These are phyloP conservation scores for Ophiostoma triangulosporum DNA, from an alignment of 2,329 filamentous ascomycete genomes.

Conservation along the genomic window DNA sequence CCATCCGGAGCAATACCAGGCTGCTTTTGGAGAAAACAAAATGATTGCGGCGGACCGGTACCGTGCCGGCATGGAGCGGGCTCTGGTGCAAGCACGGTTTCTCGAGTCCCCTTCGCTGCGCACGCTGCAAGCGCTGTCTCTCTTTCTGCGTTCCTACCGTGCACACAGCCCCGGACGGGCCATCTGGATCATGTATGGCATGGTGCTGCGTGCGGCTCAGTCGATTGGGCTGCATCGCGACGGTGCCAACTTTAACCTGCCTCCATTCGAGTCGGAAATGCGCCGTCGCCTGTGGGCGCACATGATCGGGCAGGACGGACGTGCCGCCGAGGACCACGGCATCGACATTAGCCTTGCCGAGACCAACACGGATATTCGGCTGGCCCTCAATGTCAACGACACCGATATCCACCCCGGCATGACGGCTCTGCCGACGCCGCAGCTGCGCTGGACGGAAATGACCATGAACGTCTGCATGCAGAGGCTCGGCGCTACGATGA, in stretches of 20 bases:
- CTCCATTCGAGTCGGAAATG: slow-evolving; percentile 21
- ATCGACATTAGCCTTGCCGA: slow-evolving; percentile 21
- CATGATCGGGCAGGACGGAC: slow-evolving; percentile 10
- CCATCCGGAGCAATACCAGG: slow-evolving; percentile 10
- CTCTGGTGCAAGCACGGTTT: slow-evolving; percentile 13
- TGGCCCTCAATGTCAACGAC: slow-evolving; percentile 41
- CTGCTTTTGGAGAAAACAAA: slow-evolving; percentile 13
- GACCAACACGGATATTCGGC: slow-evolving; percentile 28
- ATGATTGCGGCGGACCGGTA: slow-evolving; percentile 8
- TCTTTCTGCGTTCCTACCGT: slow-evolving; percentile 11
- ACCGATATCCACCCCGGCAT: slow-evolving; percentile 30
- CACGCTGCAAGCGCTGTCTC: slow-evolving; percentile 11
- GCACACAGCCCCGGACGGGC: slow-evolving; percentile 12
- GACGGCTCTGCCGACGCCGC: slow-evolving; percentile 26
- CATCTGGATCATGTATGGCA: slow-evolving; percentile 14
- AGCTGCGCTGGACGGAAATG: slow-evolving; percentile 39
- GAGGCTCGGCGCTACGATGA: slow-evolving; percentile 24
- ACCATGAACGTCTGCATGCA: slow-evolving; percentile 36
- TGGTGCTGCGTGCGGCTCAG: slow-evolving; percentile 14
- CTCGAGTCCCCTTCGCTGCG: slow-evolving; percentile 14
- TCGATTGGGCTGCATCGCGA: slow-evolving; percentile 17
- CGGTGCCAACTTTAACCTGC: slow-evolving; percentile 26
- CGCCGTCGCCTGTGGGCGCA: slow-evolving; percentile 15
- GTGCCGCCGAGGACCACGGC: slow-evolving; percentile 39
- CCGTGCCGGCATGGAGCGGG: slow-evolving; percentile 12